These are phyloP conservation scores for Citrus sp. DNA, from an alignment of 345 rosid genomes.

Conservation along the genomic window DNA sequence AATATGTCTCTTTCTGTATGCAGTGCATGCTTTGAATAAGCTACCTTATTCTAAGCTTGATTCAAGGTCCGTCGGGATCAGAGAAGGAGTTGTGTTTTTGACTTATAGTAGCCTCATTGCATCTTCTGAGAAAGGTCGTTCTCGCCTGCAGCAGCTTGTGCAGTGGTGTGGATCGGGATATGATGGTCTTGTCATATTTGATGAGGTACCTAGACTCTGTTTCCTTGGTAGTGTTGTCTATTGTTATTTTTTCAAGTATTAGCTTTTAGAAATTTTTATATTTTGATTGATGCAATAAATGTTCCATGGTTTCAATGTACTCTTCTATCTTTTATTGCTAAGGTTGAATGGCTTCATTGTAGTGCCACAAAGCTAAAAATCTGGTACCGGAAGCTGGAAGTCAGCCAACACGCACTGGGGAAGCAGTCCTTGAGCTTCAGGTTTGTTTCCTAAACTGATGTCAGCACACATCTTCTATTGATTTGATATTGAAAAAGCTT, in stretches of 20 bases:
- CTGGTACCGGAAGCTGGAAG: slow-evolving; percentile 99
- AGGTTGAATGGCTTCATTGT: slow-evolving; percentile 35
- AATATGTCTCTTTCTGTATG: slow-evolving; percentile 24
- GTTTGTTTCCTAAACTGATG: slow-evolving; percentile 39
- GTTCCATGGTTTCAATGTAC: slow-evolving; percentile 19
- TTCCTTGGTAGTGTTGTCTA: slow-evolving; percentile 16
- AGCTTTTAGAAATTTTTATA: neutral
- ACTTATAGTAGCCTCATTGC: slow-evolving; percentile 98
- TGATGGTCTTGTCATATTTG: slow-evolving; percentile 90
- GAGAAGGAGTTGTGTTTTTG: slow-evolving; percentile 87
- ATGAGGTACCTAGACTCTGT: slow-evolving; percentile 56
- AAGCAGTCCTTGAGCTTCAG: slow-evolving; percentile 97
- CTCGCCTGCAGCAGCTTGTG: slow-evolving; percentile 97
- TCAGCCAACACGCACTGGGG: slow-evolving; percentile 98
- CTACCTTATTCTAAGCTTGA: slow-evolving; percentile 96
- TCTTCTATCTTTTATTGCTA: slow-evolving; percentile 28
- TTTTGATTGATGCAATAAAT: slow-evolving; percentile 18
- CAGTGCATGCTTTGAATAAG: slow-evolving; percentile 98
- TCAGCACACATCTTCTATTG: neutral
- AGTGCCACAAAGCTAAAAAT: slow-evolving; percentile 99
- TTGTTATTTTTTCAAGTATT: neutral
- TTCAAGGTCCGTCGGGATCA: slow-evolving; percentile 84
- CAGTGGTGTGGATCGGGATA: slow-evolving; percentile 93
- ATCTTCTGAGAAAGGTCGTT: slow-evolving; percentile 97
- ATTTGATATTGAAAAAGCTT: neutral